Conservation (phyloP, 2,329 filamentous ascomycete genomes). For the Berkeleyomyces rouxiae region DNA sequence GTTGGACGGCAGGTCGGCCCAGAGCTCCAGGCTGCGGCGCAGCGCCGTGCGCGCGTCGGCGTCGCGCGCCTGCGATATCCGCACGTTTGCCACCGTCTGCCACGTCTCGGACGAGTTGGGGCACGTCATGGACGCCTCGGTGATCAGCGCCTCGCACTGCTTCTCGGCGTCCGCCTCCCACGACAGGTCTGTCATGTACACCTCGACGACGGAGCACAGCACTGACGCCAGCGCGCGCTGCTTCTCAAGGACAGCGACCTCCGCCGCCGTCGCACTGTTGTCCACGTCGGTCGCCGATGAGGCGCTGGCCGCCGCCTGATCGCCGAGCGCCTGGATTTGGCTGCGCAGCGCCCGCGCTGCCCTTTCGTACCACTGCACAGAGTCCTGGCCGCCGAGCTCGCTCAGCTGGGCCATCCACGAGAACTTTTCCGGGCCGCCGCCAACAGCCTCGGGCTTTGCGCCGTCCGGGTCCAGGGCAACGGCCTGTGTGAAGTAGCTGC, state of each 20-base stretch:
- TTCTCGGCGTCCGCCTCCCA: constrained; percentile 83
- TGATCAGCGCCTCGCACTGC: constrained; percentile 74
- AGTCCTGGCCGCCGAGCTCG: constrained; percentile 49
- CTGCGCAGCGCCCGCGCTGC: constrained; percentile 57
- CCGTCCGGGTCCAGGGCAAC: constrained; percentile 65
- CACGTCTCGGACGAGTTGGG: constrained; percentile 75
- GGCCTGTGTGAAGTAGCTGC: constrained; percentile 54
- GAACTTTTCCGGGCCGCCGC: constrained; percentile 85
- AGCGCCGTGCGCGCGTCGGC: constrained; percentile 72
- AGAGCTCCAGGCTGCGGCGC: constrained; percentile 61
- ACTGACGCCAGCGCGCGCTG: constrained; percentile 71
- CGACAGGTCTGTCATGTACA: constrained; percentile 97
- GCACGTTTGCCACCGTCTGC: constrained; percentile 84
- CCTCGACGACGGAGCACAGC: constrained; percentile 86
- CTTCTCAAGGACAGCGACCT: constrained; percentile 43
- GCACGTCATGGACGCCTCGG: constrained; percentile 74
- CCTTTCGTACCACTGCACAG: constrained; percentile 49
- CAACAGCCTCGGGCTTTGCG: constrained; percentile 47
- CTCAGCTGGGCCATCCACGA: constrained; percentile 85
- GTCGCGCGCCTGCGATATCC: constrained; percentile 68
- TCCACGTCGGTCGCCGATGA: constrained; percentile 17
- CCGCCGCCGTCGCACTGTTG: constrained; percentile 21
- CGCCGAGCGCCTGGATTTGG: constrained; percentile 48
- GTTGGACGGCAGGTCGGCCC: constrained; percentile 60
- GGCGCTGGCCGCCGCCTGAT: background rate